Base-by-base conservation (phyloP, 352 stramenopile species). In the Phytophthora constricta region DNA sequence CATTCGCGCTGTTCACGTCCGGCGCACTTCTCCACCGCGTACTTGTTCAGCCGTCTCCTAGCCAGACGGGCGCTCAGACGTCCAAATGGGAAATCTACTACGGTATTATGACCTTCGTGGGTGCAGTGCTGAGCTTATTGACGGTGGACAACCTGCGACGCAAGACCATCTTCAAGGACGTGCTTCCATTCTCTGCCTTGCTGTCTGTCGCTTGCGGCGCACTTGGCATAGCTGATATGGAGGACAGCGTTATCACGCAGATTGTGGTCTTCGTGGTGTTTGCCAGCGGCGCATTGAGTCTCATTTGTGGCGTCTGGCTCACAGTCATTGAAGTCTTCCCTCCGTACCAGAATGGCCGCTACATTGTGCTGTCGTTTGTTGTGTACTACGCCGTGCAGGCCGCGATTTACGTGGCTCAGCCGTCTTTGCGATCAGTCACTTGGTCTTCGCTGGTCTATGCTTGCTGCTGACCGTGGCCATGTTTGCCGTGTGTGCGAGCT, bases 121-220 rank as follows among this genome's bases (percentile, higher is more conserved):
- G 89, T 20, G 72, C 85, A 1, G 23, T 90, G 7, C 20, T 95
- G 60, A 90, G 86, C 34, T 37, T 94, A 47, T 71, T 95, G 33
- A 94, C 80, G 2, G 85, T 96, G 11, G 89, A 96, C 60, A 94
- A 84, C 47, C 62, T 96, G 37, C 86, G 86, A n/a, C 86, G 89
- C 62, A 96, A 96, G 71, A 96, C 89, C 10, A 90, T 96, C 23
- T 90, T 93, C 65, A 96, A 96, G 66, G 89, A 95, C 47, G 86
- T 95, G 46, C 51, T 96, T 39, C 88, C 89, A 16, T 82, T 96
- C 55, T 79, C 77, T 20, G 82, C 77, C 8, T 66, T 70, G 1
- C 65, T 96, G 16, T 84, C 87, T 27, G 56, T 84, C 22, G 82
- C 74, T 0, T 92, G 85, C 50, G 84, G 87, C 10, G 84, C 77